Conservation (phyloP, 2,329 filamentous ascomycete genomes). For the Hymenoscyphus scutula region DNA sequence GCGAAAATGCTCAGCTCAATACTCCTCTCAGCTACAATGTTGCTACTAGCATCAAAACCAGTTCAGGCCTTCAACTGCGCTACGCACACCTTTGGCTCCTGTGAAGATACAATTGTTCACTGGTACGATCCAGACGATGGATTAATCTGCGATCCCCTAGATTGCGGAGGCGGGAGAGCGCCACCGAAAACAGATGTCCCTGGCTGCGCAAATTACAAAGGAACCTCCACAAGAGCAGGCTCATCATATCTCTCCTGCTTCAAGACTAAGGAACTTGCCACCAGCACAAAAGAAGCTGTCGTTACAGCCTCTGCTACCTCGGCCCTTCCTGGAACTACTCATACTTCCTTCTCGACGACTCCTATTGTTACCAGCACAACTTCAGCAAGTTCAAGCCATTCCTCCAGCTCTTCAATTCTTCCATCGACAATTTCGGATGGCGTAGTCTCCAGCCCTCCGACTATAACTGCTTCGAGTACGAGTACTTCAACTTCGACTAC, state of each 20-base stretch:
- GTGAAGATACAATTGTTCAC: neutral
- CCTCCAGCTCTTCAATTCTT: neutral
- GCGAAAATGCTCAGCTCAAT: conserved; percentile 42
- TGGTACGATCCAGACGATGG: conserved; percentile 21
- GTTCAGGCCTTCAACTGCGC: neutral
- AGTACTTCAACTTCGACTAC: neutral
- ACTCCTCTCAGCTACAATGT: neutral
- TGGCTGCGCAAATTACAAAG: neutral
- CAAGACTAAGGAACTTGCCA: neutral
- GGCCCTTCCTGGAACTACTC: neutral
- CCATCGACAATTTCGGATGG: neutral
- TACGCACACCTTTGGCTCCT: neutral
- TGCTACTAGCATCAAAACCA: neutral
- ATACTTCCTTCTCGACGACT: neutral
- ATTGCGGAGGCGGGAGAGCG: conserved; percentile 24
- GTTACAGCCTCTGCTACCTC: neutral
- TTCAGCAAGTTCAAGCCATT: neutral
- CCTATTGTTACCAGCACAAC: neutral
- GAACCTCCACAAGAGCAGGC: neutral
- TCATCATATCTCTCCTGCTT: neutral
- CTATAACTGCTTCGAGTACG: neutral
- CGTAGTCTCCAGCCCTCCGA: too few species aligned
- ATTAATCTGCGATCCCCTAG: conserved; percentile 22
- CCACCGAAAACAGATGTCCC: conserved; percentile 16
- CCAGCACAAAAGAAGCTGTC: neutral